Percentiles rank a stretch among this genome's conserved stretches.
Evolutionary conservation across 768 basidiomycete genomes (phyloP).

Genomic region (Chalciporus sphaerocephalus): DNA sequence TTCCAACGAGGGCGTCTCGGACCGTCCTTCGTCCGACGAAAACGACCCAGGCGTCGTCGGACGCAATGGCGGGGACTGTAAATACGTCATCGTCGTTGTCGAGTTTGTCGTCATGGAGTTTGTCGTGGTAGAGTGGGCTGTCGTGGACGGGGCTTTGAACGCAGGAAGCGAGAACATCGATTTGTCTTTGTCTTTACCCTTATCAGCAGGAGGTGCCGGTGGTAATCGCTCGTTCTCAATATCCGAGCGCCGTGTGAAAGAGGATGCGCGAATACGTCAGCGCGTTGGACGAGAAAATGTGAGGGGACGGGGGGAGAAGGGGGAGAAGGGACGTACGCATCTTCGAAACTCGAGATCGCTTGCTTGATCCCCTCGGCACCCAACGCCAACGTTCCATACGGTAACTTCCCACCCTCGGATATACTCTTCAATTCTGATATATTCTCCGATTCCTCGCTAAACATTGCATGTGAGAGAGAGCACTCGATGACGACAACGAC

Average conservation of each 20-base stretch:
- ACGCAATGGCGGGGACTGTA: not conserved
- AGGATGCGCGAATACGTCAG: not conserved
- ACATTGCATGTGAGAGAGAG: not conserved
- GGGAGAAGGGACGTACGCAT: constrained; percentile 48
- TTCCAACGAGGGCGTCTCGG: constrained; percentile 24
- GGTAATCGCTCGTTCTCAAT: constrained; percentile 29
- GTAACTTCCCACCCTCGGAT: constrained; percentile 45
- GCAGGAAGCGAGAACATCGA: not conserved
- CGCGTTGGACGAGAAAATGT: constrained; percentile 12
- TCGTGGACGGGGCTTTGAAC: no score
- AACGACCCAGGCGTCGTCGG: constrained; percentile 12
- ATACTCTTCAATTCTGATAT: constrained; percentile 70
- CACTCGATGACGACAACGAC: no score
- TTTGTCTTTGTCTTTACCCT: no score
- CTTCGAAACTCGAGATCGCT: constrained; percentile 62
- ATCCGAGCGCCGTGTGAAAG: constrained; percentile 21
- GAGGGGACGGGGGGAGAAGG: not conserved
- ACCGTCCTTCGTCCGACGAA: constrained; percentile 35
- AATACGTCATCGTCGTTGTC: no score
- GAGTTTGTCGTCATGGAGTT: no score
- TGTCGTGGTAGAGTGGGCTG: no score
- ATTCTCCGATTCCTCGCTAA: constrained; percentile 60
- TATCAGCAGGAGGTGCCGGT: constrained; percentile 16
- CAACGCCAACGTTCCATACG: constrained; percentile 51
- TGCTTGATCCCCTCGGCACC: constrained; percentile 72